phyloP scores from a whole-genome alignment of 352 stramenopile species.

The Globisporangium nagaii region DNA sequence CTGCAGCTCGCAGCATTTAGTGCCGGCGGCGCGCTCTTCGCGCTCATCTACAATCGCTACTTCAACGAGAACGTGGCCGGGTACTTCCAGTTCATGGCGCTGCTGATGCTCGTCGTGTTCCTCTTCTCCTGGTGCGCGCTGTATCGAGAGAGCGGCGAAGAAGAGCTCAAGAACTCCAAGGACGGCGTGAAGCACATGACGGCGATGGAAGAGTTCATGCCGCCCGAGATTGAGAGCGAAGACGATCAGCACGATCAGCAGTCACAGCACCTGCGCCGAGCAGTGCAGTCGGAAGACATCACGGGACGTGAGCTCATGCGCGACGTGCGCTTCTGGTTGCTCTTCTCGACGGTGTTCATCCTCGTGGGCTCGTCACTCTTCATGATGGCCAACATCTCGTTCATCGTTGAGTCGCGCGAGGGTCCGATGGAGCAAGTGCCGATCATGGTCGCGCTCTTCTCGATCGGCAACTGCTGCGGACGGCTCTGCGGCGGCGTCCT shows the following conservation, averaged over 20 bases:
- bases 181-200: constrained; percentile 12
- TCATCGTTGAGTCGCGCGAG: constrained; percentile 60
- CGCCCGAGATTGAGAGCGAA: constrained; percentile 4
- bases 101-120: constrained; percentile 45
- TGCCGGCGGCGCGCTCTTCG: constrained; percentile 61
- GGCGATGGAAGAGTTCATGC: constrained; percentile 43
- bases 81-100: constrained; percentile 71
- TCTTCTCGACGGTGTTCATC: constrained; percentile 70
- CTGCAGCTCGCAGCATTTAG: constrained; percentile 64
- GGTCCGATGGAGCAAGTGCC: constrained; percentile 47
- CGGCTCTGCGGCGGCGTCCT: constrained; percentile 49
- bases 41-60: constrained; percentile 50
- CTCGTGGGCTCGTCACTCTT: constrained; percentile 68
- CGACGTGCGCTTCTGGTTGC: constrained; percentile 57
- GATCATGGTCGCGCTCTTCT: constrained; percentile 66
- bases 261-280: neutral
- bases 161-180: neutral
- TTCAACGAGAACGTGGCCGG: constrained; percentile 45
- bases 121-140: constrained; percentile 45
- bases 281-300: constrained; percentile 24
- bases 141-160: constrained; percentile 23
- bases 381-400: constrained; percentile 76
- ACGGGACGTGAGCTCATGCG: constrained; percentile 40
- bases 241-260: constrained; percentile 2
- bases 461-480: constrained; percentile 54